A percentile compares a stretch with the other conserved stretches of the same genome.
Conservation (phyloP, 805 yeast genomes). For the Saccharomycopsis fermentans region DNA sequence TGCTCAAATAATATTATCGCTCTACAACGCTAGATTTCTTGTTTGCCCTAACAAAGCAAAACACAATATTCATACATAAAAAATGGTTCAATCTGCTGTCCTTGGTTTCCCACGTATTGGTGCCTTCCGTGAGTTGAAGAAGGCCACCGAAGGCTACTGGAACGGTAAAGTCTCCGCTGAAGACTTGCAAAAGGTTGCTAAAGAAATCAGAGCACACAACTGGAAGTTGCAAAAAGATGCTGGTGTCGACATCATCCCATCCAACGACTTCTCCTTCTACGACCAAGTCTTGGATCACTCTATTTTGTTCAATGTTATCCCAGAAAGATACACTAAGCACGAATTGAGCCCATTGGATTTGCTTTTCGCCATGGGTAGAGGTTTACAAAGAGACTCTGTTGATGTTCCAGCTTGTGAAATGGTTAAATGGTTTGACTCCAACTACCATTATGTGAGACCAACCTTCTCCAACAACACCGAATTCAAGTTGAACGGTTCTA, state of each 20-base stretch:
- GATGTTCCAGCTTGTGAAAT: conserved; percentile 98
- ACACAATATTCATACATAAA: no score
- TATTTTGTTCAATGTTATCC: conserved; percentile 86
- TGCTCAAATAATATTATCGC: background rate
- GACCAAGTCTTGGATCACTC: conserved; percentile 95
- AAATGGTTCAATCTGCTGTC: conserved; percentile 69
- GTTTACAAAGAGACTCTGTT: conserved; percentile 95
- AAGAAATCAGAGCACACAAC: conserved; percentile 89
- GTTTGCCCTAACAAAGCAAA: background rate
- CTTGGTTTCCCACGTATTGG: conserved; percentile 99
- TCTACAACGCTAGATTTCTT: background rate
- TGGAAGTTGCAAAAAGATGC: conserved; percentile 97
- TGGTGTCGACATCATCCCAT: conserved; percentile 94
- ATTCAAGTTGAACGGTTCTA: conserved; percentile 91
- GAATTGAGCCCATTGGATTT: conserved; percentile 84
- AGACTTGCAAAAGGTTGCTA: conserved; percentile 84
- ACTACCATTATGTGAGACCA: conserved; percentile 99
- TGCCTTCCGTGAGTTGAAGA: conserved; percentile 97
- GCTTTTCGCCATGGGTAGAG: conserved; percentile 99
- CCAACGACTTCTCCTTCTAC: conserved; percentile 96
- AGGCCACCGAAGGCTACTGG: conserved; percentile 99
- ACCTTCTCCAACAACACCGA: conserved; percentile 91
- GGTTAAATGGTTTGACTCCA: conserved; percentile 99
- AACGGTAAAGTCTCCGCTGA: conserved; percentile 81
- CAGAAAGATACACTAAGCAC: conserved; percentile 93